Conservation (phyloP, 441 rosid genomes). For the Adansonia gregorii region DNA sequence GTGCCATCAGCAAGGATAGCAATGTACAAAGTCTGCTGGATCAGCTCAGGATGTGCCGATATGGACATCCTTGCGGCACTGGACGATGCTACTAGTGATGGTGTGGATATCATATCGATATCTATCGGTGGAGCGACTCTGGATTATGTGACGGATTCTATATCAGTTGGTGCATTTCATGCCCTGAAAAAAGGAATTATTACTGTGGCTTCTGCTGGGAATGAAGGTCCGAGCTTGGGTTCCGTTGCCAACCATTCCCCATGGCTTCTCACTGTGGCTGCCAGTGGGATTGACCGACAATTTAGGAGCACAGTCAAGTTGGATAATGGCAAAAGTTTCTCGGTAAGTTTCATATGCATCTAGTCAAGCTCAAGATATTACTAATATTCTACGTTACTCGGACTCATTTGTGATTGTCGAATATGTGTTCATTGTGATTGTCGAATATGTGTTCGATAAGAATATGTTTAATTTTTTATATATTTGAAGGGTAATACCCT, state of each 20-base stretch:
- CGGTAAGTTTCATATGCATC: constrained; percentile 40
- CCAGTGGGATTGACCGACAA: constrained; percentile 57
- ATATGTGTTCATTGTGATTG: no score
- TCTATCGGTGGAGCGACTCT: constrained; percentile 61
- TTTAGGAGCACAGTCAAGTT: constrained; percentile 53
- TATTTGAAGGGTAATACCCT: no score
- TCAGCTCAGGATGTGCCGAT: constrained; percentile 71
- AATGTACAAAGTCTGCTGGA: constrained; percentile 90
- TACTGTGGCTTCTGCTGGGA: constrained; percentile 71
- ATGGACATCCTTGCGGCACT: constrained; percentile 89
- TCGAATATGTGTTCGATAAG: no score
- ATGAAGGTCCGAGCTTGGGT: constrained; percentile 50
- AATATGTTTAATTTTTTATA: no score
- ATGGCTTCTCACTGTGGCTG: constrained; percentile 69
- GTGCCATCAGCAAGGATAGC: constrained; percentile 89
- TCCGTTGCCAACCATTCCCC: constrained; percentile 59
- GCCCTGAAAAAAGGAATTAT: constrained; percentile 78
- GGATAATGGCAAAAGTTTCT: constrained; percentile 54
- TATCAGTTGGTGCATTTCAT: constrained; percentile 78
- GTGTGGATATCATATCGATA: constrained; percentile 78
- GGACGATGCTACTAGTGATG: constrained; percentile 75
- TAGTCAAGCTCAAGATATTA: not conserved
- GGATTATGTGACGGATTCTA: constrained; percentile 50
- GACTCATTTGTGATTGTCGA: no score
- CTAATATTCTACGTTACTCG: no score